Conservation (phyloP, 2,329 filamentous ascomycete species). For the Hymenoscyphus salicellus region DNA sequence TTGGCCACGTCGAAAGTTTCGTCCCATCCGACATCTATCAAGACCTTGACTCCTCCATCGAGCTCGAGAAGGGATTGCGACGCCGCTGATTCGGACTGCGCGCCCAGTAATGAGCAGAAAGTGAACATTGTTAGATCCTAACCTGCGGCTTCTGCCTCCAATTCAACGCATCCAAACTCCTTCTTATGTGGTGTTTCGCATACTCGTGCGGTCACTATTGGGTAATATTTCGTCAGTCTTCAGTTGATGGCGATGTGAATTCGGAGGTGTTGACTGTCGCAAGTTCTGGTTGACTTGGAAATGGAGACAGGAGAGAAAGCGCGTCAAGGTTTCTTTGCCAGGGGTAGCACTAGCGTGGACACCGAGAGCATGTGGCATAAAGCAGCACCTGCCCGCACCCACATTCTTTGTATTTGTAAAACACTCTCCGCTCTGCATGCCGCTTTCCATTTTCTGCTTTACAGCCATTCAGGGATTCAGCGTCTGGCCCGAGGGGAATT, state of each 20-base stretch:
- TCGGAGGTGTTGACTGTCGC: not conserved
- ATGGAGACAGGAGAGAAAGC: not conserved
- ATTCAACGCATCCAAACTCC: slow-evolving; percentile 12
- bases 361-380: not conserved
- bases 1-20: slow-evolving; percentile 80
- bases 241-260: not conserved
- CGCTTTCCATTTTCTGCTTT: not conserved
- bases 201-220: not conserved
- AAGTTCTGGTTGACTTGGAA: not conserved
- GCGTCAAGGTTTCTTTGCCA: slow-evolving; percentile 2
- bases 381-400: not conserved
- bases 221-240: not conserved
- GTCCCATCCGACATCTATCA: slow-evolving; percentile 95
- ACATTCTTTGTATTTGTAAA: not conserved
- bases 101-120: slow-evolving; percentile 88
- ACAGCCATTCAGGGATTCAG: not conserved
- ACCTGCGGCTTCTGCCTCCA: slow-evolving; percentile 1
- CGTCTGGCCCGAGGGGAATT: not conserved
- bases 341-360: not conserved
- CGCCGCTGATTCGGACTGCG: slow-evolving; percentile 79
- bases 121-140: slow-evolving; percentile 70
- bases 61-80: slow-evolving; percentile 96
- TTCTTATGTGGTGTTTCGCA: not conserved
- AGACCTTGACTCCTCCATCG: slow-evolving; percentile 91
- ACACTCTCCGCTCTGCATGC: not conserved